These are phyloP conservation scores for Candida pseudofarinosa DNA, from an alignment of 805 yeast species.

Conservation along the genomic window DNA sequence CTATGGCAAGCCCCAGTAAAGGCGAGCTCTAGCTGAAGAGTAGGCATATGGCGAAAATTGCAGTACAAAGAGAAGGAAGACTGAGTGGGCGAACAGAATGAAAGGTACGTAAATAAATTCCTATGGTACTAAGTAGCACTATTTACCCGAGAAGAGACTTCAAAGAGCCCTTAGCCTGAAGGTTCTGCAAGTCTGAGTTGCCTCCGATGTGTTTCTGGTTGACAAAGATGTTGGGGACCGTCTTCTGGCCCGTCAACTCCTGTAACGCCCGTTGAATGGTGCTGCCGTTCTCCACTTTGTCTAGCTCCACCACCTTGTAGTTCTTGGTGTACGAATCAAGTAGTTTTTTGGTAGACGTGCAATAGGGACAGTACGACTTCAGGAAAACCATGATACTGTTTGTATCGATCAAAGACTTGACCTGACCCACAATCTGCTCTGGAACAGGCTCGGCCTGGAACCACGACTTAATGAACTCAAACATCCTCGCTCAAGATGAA, in stretches of 20 bases:
- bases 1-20: no score
- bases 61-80: no score
- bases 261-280: slow-evolving; percentile 25
- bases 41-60: no score
- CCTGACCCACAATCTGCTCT: slow-evolving; percentile 7
- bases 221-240: slow-evolving; percentile 36
- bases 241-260: slow-evolving; percentile 30
- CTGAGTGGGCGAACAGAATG: no score
- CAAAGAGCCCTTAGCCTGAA: slow-evolving; percentile 22
- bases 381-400: slow-evolving; percentile 22
- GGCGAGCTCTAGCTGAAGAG: no score
- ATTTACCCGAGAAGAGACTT: neutral
- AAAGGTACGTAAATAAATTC: no score
- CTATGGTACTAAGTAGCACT: neutral
- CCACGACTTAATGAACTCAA: slow-evolving; percentile 14
- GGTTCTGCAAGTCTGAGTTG: slow-evolving; percentile 30
- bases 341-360: slow-evolving; percentile 20
- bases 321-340: slow-evolving; percentile 12
- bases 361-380: slow-evolving; percentile 30
- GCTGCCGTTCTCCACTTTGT: slow-evolving; percentile 21
- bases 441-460: slow-evolving; percentile 12
- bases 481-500: no score
- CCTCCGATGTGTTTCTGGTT: slow-evolving; percentile 38
- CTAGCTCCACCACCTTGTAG: slow-evolving; percentile 26
- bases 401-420: slow-evolving; percentile 8